Conservation (phyloP, 768 basidiomycete species). For the Tephrocybe rancida region DNA sequence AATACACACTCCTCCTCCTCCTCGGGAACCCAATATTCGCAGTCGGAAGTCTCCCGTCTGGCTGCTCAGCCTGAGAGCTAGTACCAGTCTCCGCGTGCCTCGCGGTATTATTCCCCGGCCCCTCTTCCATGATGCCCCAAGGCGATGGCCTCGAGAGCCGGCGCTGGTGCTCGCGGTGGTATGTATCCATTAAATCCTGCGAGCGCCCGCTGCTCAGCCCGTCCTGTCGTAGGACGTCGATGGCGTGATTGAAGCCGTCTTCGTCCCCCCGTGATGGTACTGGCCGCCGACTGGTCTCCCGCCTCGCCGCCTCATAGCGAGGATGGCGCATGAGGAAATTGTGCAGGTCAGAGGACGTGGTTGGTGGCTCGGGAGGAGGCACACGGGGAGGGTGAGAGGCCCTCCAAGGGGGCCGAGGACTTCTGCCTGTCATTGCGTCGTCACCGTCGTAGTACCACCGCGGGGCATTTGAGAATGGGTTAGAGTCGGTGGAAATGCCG, state of each 20-base stretch:
- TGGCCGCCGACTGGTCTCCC: constrained; percentile 18
- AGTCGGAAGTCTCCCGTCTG: no score
- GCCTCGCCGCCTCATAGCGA: constrained; percentile 29
- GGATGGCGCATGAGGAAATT: constrained; percentile 24
- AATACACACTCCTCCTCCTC: constrained; percentile 7
- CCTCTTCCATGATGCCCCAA: constrained; percentile 15
- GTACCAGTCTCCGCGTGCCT: not conserved
- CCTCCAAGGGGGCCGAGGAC: constrained; percentile 8
- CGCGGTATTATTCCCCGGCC: constrained; percentile 1
- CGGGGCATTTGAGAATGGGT: not conserved
- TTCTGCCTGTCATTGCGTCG: not conserved
- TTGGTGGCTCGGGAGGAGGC: not conserved
- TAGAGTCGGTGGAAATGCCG: not conserved
- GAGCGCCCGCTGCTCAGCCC: constrained; percentile 29
- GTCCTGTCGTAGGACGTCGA: constrained; percentile 35
- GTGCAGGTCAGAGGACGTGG: constrained; percentile 20
- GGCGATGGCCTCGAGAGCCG: constrained; percentile 5
- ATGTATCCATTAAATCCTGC: constrained; percentile 29
- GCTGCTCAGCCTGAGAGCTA: not conserved
- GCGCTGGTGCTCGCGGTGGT: constrained; percentile 14
- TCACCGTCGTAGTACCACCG: not conserved
- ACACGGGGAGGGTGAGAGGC: not conserved
- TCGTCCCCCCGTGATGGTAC: constrained; percentile 14
- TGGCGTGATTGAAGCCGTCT: constrained; percentile 29
- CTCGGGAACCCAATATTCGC: not conserved